Percentiles rank a stretch among this genome's conserved stretches.
phyloP scores from a whole-genome alignment of 2,329 filamentous ascomycete species.

The Colletotrichum godetiae region DNA sequence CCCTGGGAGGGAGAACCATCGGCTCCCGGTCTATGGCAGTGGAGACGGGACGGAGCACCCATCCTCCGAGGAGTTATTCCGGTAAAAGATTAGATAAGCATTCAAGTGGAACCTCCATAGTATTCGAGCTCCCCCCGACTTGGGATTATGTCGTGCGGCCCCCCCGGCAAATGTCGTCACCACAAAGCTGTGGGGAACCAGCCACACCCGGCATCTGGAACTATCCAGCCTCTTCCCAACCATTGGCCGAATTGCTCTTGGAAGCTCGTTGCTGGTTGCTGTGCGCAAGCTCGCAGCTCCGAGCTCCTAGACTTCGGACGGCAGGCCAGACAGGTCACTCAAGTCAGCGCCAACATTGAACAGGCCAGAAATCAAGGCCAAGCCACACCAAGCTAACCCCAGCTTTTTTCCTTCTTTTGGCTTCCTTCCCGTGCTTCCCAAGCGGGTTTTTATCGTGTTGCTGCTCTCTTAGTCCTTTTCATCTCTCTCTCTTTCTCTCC shows the following conservation, averaged over 20 bases:
- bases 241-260: constrained; percentile 21
- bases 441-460: not conserved
- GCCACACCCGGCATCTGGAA: constrained; percentile 26
- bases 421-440: constrained; percentile 1
- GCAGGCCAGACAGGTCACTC: constrained; percentile 6
- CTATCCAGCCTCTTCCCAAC: constrained; percentile 13
- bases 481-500: not conserved
- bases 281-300: constrained; percentile 32
- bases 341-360: too few relatives aligned
- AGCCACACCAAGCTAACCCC: not conserved
- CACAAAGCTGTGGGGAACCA: constrained; percentile 21
- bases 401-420: constrained; percentile 16
- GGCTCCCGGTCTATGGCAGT: too few relatives aligned
- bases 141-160: not conserved
- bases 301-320: constrained; percentile 35
- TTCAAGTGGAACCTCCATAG: too few relatives aligned
- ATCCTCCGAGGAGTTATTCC: not conserved
- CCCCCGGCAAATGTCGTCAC: constrained; percentile 31
- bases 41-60: too few relatives aligned
- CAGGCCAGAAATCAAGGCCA: not conserved
- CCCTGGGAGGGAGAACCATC: not conserved
- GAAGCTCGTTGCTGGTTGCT: constrained; percentile 23
- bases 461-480: not conserved
- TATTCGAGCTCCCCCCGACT: not conserved
- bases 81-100: constrained; percentile 11